Conservation (phyloP, 306 rosid species). For the Aeschynomene evenia region DNA sequence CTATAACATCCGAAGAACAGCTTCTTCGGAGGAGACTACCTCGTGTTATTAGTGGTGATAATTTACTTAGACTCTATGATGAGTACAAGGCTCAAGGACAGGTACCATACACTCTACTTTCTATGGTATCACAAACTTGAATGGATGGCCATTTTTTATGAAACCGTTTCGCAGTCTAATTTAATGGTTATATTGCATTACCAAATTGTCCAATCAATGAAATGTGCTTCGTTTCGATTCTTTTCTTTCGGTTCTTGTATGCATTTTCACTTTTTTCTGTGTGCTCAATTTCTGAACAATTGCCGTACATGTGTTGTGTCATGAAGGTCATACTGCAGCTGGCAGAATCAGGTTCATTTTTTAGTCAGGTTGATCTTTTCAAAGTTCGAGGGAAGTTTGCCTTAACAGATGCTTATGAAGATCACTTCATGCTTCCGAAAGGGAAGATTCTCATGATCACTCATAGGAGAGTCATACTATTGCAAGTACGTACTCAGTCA, state of each 20-base stretch:
- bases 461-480: slow-evolving; percentile 73
- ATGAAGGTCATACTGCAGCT: slow-evolving; percentile 88
- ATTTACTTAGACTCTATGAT: slow-evolving; percentile 76
- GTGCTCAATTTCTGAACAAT: slow-evolving; percentile 19
- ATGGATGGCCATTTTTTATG: slow-evolving; percentile 1
- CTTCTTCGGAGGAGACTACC: slow-evolving; percentile 92
- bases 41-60: slow-evolving; percentile 93
- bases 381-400: slow-evolving; percentile 99
- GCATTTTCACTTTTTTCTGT: slow-evolving; percentile 22
- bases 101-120: slow-evolving; percentile 52
- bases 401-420: slow-evolving; percentile 94
- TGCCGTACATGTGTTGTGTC: slow-evolving; percentile 29
- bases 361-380: slow-evolving; percentile 94
- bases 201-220: slow-evolving; percentile 6
- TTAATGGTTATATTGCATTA: slow-evolving; percentile 10
- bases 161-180: slow-evolving; percentile 11
- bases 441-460: slow-evolving; percentile 81
- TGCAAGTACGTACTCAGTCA: slow-evolving; percentile 82
- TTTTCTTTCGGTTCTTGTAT: not conserved
- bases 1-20: slow-evolving; percentile 95
- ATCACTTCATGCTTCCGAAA: slow-evolving; percentile 88
- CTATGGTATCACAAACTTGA: not conserved
- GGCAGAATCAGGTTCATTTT: slow-evolving; percentile 98
- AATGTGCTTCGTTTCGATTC: slow-evolving; percentile 6
- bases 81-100: slow-evolving; percentile 94